Base-by-base conservation (phyloP, 306 rosid species). In the Oemleria cerasiformis region DNA sequence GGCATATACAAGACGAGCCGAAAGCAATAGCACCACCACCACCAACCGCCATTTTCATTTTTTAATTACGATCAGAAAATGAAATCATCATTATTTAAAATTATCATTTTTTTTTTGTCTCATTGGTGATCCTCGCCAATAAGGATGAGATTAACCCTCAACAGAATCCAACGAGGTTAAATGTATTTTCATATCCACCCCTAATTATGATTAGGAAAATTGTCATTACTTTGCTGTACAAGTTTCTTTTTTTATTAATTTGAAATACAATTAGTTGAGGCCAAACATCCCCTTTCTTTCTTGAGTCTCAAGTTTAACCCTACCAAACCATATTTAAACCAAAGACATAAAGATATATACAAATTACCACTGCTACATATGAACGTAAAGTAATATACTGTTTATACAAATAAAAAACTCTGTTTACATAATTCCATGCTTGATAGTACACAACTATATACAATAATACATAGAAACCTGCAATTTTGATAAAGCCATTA, bases 1-100 rank as follows among this genome's bases (percentile, higher is more conserved):
- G 81, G 73, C 6, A 79, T 64, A 70, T 79, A 65, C 51, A 79
- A 73, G 68, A 72, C 78, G 64, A 71, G 81, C 54, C 25, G 61
- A 69, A 74, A 79, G 68, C 75, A 68, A 10, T 74, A 63, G 41
- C 11, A 23, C 7, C 57, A 51, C 36, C 36, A 30, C 36, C 36
- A 30, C 36, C 36, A 30, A 0, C 36, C 0, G 50, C 50, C 50
- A 13, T 45, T 45, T 5, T 15, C 50, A 45, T 45, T 45, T 15
- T 45, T 45, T 10, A 45, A 45, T 45, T 15, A 0, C 15, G 14
- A 15, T 45, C 50, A 15, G 14, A 2, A 59, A 34, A 15, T 7
- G 3, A 13, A 14, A 34, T 13, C 7, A 3, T n/a, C 41, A 58
- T 30, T 30, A 30, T 30, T 30, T 30, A n/a, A n/a, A n/a, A n/a